Percentiles rank a stretch among this genome's conserved stretches.
These are phyloP conservation scores for Fusarium decemcellulare DNA, from an alignment of 2,329 filamentous ascomycete species.

Conservation along the genomic window DNA sequence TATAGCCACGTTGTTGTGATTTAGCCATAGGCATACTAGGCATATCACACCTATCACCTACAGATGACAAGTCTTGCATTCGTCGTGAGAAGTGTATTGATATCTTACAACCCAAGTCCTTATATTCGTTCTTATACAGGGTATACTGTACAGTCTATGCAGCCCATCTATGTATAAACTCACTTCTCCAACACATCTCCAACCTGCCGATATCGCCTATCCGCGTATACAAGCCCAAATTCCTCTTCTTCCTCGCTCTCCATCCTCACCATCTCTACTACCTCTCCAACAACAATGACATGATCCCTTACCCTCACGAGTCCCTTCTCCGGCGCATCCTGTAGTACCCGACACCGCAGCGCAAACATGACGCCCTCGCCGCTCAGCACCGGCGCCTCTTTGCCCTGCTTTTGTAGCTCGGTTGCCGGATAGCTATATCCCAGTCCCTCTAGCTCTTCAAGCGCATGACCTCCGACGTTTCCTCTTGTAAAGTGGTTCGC, in stretches of 20 bases:
- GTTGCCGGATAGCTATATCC: constrained; percentile 29
- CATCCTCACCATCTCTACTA: constrained; percentile 59
- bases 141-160: constrained; percentile 32
- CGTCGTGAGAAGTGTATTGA: too few species aligned
- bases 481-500: constrained; percentile 68
- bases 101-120: background rate
- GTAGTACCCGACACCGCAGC: constrained; percentile 58
- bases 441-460: constrained; percentile 53
- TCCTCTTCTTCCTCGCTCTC: constrained; percentile 48
- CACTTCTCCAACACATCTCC: constrained; percentile 52
- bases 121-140: constrained; percentile 22
- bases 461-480: constrained; percentile 58
- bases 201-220: constrained; percentile 63
- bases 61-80: too few species aligned
- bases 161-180: constrained; percentile 17
- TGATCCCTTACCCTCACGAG: constrained; percentile 66
- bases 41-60: too few species aligned
- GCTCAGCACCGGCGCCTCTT: constrained; percentile 58
- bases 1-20: too few species aligned
- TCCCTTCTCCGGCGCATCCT: constrained; percentile 56
- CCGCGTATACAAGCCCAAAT: constrained; percentile 65
- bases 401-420: background rate
- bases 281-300: constrained; percentile 67
- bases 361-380: constrained; percentile 69
- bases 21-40: too few species aligned